Conservation (phyloP, 176 grass and related monocot species). For the Cenchrus americanus region DNA sequence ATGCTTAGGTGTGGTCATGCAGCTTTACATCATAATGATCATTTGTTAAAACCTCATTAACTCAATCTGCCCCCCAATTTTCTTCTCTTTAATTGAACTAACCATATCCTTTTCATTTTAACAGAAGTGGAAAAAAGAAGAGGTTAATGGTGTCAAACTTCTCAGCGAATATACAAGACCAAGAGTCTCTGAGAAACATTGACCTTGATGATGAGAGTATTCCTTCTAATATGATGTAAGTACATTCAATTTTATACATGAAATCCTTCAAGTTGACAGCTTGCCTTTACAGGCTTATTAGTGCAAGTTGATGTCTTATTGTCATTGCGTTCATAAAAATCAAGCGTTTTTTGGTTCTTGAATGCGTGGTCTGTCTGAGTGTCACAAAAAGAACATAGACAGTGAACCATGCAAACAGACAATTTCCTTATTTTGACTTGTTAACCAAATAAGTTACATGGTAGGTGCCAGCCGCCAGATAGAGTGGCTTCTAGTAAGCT, state of each 20-base stretch:
- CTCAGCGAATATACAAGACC: constrained; percentile 24
- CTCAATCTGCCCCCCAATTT: background rate
- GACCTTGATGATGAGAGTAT: constrained; percentile 4
- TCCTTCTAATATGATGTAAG: constrained; percentile 47
- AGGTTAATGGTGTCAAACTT: constrained; percentile 39
- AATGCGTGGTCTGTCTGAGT: background rate
- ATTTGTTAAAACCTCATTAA: constrained; percentile 16
- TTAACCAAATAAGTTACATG: constrained; percentile 1
- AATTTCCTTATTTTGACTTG: background rate
- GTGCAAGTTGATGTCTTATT: background rate
- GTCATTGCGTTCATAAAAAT: background rate
- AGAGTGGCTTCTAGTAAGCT: background rate
- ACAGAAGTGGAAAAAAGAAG: constrained; percentile 51
- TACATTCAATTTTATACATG: constrained; percentile 2
- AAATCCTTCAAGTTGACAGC: background rate
- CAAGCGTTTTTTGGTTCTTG: constrained; percentile 5
- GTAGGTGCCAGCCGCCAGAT: background rate
- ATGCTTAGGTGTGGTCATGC: constrained; percentile 60
- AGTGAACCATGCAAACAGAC: background rate
- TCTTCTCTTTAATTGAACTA: background rate
- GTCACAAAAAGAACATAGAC: background rate
- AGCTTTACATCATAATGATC: constrained; percentile 24
- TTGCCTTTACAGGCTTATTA: background rate
- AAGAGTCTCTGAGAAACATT: constrained; percentile 26
- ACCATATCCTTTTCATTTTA: background rate